Evolutionary conservation across 1,284 basidiomycete genomes (phyloP), one percentile per base, ranked within the genome.

Genomic region (Ganoderma multipileum): DNA sequence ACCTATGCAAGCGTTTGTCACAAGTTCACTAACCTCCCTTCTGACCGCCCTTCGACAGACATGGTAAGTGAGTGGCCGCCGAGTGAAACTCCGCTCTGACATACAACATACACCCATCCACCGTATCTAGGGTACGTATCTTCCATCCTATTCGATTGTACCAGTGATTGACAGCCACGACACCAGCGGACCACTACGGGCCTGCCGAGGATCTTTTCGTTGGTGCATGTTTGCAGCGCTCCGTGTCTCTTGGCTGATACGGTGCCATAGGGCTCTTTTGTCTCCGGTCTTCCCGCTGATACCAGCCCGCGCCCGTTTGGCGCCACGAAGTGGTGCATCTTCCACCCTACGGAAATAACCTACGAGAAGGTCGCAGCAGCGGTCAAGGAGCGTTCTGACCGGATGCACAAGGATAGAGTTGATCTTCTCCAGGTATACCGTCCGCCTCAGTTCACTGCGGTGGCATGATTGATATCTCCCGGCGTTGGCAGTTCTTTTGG

Each of bases 241-340:
- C 39, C 39, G 1, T 39, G 47, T 23, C 60, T 36, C 33, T 61
- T 52, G 39, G 26, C 60, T 68, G 65, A 72, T 58, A 36, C 44
- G 8, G 33, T n/a, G 39, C 33, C 66, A 18, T 75, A 93, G 91
- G 91, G 91, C 18, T 86, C 90, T 75, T 72, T 69, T 57, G 55
- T 66, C 61, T 42, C 63, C 39, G 63, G 58, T 30, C 65, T 72
- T 12, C 64, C 71, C n/a, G 67, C 68, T n/a, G 67, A 68, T 44
- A 67, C 30, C 42, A 62, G 41, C 28, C 69, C 39, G 20, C 67
- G 77, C 5, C 84, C 91, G 2, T 68, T 93, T 18, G 90, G 91
- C 28, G 91, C 89, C 11, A 93, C 92, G 2, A 94, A 93, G 76
- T 93, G 91, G 91, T 93, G 92, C 78, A 85, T 93, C 26, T 93